Base-by-base conservation (phyloP, 805 yeast species). In the Metschnikowia vanudenii region DNA sequence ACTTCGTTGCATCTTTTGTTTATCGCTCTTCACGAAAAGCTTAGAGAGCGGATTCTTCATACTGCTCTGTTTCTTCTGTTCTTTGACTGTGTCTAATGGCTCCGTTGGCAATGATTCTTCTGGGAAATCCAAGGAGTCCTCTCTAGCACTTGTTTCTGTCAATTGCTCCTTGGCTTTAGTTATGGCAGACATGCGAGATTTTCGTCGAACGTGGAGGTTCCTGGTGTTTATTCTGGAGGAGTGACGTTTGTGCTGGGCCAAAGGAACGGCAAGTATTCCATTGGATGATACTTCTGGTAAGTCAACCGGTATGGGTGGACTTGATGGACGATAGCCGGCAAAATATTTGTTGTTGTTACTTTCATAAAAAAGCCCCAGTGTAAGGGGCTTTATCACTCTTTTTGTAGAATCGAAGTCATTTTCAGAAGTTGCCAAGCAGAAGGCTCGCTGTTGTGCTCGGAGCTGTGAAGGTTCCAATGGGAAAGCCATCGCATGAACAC, bases 261-360 rank as follows among this genome's bases (percentile, higher is more conserved):
- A 24, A 12, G 46, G 30, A 13, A 19, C 36, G 13, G 22, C 38
- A 7, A 31, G 34, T 4, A 35, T 28, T 13, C 19, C 16, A 24
- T 10, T 28, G 4, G 49, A 14, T 8, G 28, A 34, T 9, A 45
- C 22, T 12, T 48, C 47, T 9, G 54, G 38, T 5, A 55, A 35
- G 14, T 53, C 58, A 14, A 43, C 45, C 4, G 58, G 58, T 16
- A 53, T 53, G 3, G 57, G 57, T 22, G 59, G 59, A 17, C 56
- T 51, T 6, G 31, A 37, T 10, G 57, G 52, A 3, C 50, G 44
- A 29, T 45, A 44, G 10, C 48, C 41, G 30, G 28, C 32, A 20
- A 51, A 44, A 24, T 45, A 47, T 8, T 31, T 40, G 10, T 31
- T 39, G 39, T 51, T 48, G 37, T 28, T 44, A 12, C 32, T 34